Conservation (phyloP, 2,329 filamentous ascomycete genomes). For the Periconia sp. region DNA sequence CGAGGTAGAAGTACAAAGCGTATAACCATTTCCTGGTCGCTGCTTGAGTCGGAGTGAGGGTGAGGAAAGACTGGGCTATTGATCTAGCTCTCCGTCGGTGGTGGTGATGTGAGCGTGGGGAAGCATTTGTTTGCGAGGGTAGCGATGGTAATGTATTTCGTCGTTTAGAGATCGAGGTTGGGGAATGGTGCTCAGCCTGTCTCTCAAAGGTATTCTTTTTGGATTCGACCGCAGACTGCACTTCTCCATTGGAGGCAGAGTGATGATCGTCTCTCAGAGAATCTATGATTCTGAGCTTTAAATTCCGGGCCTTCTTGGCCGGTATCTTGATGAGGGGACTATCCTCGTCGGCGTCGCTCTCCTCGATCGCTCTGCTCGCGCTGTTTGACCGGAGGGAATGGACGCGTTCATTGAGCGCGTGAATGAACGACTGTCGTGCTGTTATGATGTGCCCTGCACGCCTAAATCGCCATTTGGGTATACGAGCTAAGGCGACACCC, state of each 20-base stretch:
- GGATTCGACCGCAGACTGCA: constrained; percentile 34
- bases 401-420: constrained; percentile 43
- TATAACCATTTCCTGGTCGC: constrained; percentile 79
- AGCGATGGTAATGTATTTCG: constrained; percentile 39
- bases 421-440: constrained; percentile 47
- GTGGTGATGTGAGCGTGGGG: constrained; percentile 21
- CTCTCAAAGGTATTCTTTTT: constrained; percentile 19
- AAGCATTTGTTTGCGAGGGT: constrained; percentile 22
- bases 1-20: constrained; percentile 73
- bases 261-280: constrained; percentile 16
- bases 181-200: constrained; percentile 2
- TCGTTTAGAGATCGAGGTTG: constrained; percentile 19
- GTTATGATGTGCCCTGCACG: constrained; percentile 52
- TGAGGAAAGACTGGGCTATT: constrained; percentile 67
- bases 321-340: constrained; percentile 19
- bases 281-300: constrained; percentile 31
- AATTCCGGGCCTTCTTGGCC: constrained; percentile 26
- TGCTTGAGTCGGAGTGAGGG: constrained; percentile 78
- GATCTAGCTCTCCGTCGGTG: constrained; percentile 34
- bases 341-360: constrained; percentile 54
- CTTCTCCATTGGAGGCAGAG: constrained; percentile 18
- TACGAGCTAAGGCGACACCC: constrained; percentile 82
- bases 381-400: constrained; percentile 27
- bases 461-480: constrained; percentile 88
- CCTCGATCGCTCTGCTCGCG: constrained; percentile 18